Percentiles rank a stretch among this genome's conserved stretches.
Evolutionary conservation across 352 stramenopile genomes (phyloP).

Genomic region (Globisporangium nagaii): DNA sequence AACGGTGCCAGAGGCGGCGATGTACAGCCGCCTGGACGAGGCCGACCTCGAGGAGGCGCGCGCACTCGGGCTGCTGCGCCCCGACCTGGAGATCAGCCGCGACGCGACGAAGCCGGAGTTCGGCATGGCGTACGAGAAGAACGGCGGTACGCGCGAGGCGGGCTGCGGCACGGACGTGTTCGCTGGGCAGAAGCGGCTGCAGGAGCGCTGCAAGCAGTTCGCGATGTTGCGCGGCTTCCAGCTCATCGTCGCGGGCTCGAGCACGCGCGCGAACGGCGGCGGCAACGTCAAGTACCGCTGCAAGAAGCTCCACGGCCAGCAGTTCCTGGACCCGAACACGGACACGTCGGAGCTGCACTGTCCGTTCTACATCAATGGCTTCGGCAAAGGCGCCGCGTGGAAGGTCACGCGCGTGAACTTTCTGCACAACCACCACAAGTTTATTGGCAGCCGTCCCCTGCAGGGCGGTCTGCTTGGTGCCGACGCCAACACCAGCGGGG

Average conservation of each 20-base stretch:
- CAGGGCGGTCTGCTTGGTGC: not conserved
- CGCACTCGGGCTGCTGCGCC: conserved; percentile 41
- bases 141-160: conserved; percentile 41
- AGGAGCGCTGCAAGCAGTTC: conserved; percentile 78
- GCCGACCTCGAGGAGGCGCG: conserved; percentile 45
- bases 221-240: conserved; percentile 73
- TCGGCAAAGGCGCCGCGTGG: conserved; percentile 54
- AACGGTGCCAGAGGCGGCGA: conserved; percentile 7
- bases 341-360: conserved; percentile 47
- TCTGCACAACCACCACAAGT: conserved; percentile 84
- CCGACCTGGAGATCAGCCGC: conserved; percentile 31
- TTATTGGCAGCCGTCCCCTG: conserved; percentile 51
- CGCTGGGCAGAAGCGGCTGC: conserved; percentile 46
- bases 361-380: conserved; percentile 81
- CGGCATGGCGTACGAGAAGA: conserved; percentile 75
- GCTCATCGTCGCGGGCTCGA: conserved; percentile 59
- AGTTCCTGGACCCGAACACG: conserved; percentile 63
- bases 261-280: conserved; percentile 55
- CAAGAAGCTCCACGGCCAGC: conserved; percentile 77
- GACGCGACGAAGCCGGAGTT: conserved; percentile 48
- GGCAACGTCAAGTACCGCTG: conserved; percentile 82
- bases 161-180: conserved; percentile 62
- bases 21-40: conserved; percentile 59
- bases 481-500: not conserved
- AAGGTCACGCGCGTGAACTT: conserved; percentile 76